Base-by-base conservation (phyloP, 2,329 filamentous ascomycete genomes). In the Cercospora sesami region DNA sequence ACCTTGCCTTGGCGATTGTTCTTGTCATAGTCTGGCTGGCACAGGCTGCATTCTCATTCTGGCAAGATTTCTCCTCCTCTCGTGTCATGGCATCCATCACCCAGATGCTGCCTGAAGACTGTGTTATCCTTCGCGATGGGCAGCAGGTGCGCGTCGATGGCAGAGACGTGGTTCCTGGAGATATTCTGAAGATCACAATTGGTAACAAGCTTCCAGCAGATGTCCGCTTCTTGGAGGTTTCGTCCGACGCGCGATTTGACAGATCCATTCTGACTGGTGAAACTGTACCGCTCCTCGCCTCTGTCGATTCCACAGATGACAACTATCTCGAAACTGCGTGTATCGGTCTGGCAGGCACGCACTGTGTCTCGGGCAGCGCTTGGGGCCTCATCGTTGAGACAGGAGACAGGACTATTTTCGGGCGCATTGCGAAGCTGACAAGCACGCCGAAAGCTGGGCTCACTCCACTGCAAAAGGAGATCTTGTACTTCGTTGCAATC, bases 81-180 rank as follows among this genome's bases (percentile, higher is more conserved):
- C 1, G 83, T 89, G 90, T 93, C 65, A 94, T 94, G 91, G 86
- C 88, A 18, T 92, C 90, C 0, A 94, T 94, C 76, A 91, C 89
- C 59, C 89, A 86, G 18, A 91, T 94, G 90, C 83, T 94, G n/a
- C 91, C 91, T 0, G 90, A 92, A 73, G 84, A 88, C 67, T 92
- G 89, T 73, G 81, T 89, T 28, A 83, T 91, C 7, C 79, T 90
- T 6, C 86, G 91, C 21, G 86, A 91, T 70, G 85, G 87, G 1
- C 74, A 77, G 3, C 81, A 85, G 69, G 66, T 73, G 55, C 68
- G 72, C 21, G 75, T 68, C 8, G 74, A 78, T 18, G 76, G 76
- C 16, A 69, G 71, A 28, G 86, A 91, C 9, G 82, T 94, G 28
- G 90, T 93, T 0, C 90, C 90, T 0, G 91, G 91, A 21, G 91